Evolutionary conservation across 805 yeast genomes (phyloP).

Genomic region (Nakazawaea wickerhamii): DNA sequence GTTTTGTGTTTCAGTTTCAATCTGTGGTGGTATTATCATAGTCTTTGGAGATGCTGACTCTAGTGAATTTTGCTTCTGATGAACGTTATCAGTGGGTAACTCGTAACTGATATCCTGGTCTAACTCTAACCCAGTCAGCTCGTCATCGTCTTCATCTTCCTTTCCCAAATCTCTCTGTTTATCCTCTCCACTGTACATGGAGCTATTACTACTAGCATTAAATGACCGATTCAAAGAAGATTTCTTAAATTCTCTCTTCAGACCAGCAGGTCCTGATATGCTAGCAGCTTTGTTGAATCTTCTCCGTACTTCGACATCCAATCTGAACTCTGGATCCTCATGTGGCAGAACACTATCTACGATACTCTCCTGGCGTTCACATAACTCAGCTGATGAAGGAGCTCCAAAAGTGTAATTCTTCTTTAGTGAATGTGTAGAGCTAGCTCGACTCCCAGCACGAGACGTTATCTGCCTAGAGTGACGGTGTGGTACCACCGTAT

Average conservation of each 20-base stretch:
- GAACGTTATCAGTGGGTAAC: not conserved
- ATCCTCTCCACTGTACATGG: not conserved
- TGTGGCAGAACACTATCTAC: not conserved
- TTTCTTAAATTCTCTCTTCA: slow-evolving; percentile 1
- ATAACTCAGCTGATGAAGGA: not conserved
- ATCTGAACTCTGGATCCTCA: slow-evolving; percentile 1
- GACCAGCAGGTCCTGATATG: slow-evolving; percentile 6
- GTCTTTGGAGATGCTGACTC: slow-evolving; percentile 4
- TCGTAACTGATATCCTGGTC: slow-evolving; percentile 9
- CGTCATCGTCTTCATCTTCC: slow-evolving; percentile 2
- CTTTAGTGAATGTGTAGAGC: slow-evolving; percentile 7
- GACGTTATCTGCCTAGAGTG: slow-evolving; percentile 15
- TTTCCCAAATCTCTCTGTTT: not conserved
- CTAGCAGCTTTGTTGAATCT: slow-evolving; percentile 8
- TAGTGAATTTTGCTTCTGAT: no score
- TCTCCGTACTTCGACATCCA: slow-evolving; percentile 1
- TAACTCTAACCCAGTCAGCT: not conserved
- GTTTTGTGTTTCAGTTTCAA: not conserved
- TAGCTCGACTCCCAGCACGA: not conserved
- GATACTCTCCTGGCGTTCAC: slow-evolving; percentile 4
- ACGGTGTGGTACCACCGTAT: slow-evolving; percentile 19
- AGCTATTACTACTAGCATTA: slow-evolving; percentile 3
- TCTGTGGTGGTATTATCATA: not conserved
- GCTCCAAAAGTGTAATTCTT: slow-evolving; percentile 10
- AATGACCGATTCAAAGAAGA: slow-evolving; percentile 12